Base-by-base conservation (phyloP, 2,329 filamentous ascomycete species). In the Chrysoporthe austroafricana region DNA sequence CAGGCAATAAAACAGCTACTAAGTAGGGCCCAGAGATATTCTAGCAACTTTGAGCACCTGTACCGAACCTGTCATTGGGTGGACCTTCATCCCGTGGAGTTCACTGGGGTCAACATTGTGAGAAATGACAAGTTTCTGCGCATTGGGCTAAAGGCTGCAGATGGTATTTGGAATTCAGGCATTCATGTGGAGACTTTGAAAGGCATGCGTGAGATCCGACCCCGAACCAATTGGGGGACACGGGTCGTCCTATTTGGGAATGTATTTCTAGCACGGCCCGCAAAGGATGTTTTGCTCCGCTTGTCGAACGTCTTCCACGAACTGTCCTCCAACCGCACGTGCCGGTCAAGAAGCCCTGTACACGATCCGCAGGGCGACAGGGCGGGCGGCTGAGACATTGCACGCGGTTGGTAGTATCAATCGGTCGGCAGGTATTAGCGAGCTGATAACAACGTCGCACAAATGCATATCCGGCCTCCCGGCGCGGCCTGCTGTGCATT, bases 141-240 rank as follows among this genome's bases (percentile, higher is more conserved):
- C 26, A 54, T 16, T 26, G 50, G 50, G 21, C 4, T 32, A 54
- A 5, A 54, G 21, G 50, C 4, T 39, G 36, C 50, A 66, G 43
- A 7, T 26, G 42, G 36, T 69, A 69, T 69, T 69, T 69, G 67
- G 67, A 69, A 69, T 69, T 66, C 26, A 63, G 16, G 34, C 26
- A 26, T 26, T 26, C 26, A 16, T 32, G 50, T 54, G 50, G 50
- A 32, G 50, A 21, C 16, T 5, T 13, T 32, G 8, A 3, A 7
- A 62, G 42, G n/a, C 3, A 9, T 34, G 34, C 32, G 42, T 26
- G 58, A 48, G n/a, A 7, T 48, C n/a, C 13, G 46, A 32, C 39
- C 21, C 52, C 13, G 16, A 54, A 43, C 66, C 46, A 63, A 66
- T 63, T n/a, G 39, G 58, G 14, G 16, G n/a, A 50, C 50, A 11